These are phyloP conservation scores for Coniella vitis DNA, from an alignment of 2,329 filamentous ascomycete genomes.

Conservation along the genomic window DNA sequence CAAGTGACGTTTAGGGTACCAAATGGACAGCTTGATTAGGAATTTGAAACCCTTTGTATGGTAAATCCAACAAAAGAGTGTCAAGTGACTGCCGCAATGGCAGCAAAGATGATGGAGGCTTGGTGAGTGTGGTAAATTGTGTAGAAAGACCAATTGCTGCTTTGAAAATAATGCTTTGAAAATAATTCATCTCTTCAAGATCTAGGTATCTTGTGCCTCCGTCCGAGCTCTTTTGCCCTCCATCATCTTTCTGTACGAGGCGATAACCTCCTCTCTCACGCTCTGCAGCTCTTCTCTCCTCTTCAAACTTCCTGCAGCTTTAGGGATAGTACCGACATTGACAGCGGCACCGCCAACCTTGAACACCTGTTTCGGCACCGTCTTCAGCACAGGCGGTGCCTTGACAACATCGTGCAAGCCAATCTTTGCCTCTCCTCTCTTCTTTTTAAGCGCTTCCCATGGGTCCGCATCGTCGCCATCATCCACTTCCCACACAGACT, in stretches of 20 bases:
- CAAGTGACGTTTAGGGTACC: too few species aligned
- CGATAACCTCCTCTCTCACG: slow-evolving; percentile 63
- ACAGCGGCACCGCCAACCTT: slow-evolving; percentile 58
- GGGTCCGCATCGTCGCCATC: slow-evolving; percentile 58
- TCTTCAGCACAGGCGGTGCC: slow-evolving; percentile 69
- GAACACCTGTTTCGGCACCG: slow-evolving; percentile 56
- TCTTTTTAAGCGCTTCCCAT: slow-evolving; percentile 67
- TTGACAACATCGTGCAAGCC: slow-evolving; percentile 56
- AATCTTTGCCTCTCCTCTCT: slow-evolving; percentile 49
- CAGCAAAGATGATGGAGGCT: neutral
- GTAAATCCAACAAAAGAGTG: too few species aligned
- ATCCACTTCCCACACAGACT: slow-evolving; percentile 34
- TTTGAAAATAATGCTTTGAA: neutral
- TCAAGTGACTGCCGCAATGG: too few species aligned
- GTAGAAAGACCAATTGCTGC: neutral
- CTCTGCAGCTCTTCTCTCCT: slow-evolving; percentile 66
- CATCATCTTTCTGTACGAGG: slow-evolving; percentile 67
- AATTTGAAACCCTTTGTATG: too few species aligned
- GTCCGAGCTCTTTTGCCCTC: slow-evolving; percentile 35
- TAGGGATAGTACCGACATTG: slow-evolving; percentile 62
- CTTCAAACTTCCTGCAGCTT: slow-evolving; percentile 62
- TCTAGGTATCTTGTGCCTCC: neutral
- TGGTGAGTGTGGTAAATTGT: neutral
- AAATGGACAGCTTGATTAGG: too few species aligned
- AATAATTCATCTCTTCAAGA: too few species aligned